These are phyloP conservation scores for Pestalotiopsis sp. DNA, from an alignment of 2,329 filamentous ascomycete genomes.

Conservation along the genomic window DNA sequence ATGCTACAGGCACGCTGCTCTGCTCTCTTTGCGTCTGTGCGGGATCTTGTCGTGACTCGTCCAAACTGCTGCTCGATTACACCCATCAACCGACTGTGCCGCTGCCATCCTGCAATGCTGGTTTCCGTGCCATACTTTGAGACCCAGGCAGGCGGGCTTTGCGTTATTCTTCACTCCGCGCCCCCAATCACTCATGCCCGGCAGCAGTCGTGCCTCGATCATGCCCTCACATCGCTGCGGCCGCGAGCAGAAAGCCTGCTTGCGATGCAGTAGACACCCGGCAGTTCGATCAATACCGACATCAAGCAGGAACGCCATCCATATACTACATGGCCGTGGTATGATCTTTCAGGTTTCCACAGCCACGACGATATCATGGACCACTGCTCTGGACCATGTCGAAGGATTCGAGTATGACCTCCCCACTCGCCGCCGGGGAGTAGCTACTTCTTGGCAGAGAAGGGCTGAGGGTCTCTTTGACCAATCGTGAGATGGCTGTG, in stretches of 20 bases:
- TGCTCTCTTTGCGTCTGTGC: neutral
- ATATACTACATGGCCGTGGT: neutral
- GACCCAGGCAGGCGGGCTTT: neutral
- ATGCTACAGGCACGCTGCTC: neutral
- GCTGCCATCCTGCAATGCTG: neutral
- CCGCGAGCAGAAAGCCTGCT: neutral
- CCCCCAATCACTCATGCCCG: neutral
- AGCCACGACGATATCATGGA: neutral
- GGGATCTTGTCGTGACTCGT: neutral
- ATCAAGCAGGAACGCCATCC: neutral
- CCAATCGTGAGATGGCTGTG: neutral
- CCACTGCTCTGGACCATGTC: neutral
- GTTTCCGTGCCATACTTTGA: constrained; percentile 5
- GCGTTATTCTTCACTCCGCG: neutral
- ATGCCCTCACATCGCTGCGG: neutral
- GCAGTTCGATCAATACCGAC: neutral
- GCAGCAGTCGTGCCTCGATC: neutral
- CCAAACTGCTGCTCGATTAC: neutral
- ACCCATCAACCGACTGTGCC: constrained; percentile 1
- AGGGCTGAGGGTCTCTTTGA: neutral
- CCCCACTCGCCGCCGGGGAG: neutral
- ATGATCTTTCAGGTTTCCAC: neutral
- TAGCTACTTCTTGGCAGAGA: neutral
- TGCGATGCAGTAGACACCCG: neutral
- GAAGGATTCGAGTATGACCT: neutral